Evolutionary conservation across 306 rosid genomes (phyloP).

Genomic region (Hippophae tibetana): DNA sequence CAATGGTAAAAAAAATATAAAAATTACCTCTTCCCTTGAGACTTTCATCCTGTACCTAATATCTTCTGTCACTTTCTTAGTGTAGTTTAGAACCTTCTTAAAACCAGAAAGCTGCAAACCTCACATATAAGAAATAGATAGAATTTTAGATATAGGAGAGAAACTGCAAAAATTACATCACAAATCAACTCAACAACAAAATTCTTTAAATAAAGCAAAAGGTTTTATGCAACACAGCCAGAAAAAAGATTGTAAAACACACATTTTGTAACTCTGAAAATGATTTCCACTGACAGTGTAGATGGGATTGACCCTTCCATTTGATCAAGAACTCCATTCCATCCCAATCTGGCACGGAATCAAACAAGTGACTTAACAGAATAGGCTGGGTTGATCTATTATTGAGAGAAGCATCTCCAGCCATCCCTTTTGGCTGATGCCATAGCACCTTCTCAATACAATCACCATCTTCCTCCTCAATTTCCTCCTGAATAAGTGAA

Average conservation of each 20-base stretch:
- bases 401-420: constrained; percentile 75
- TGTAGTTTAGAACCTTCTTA: constrained; percentile 90
- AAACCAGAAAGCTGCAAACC: constrained; percentile 91
- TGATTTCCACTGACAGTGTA: constrained; percentile 97
- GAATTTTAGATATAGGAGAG: constrained; percentile 17
- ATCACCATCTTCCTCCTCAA: constrained; percentile 93
- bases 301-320: constrained; percentile 99
- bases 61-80: constrained; percentile 81
- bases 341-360: constrained; percentile 76
- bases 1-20: neutral
- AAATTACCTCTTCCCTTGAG: constrained; percentile 88
- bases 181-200: constrained; percentile 2
- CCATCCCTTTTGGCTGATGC: constrained; percentile 92
- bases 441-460: constrained; percentile 92
- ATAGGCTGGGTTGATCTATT: constrained; percentile 70
- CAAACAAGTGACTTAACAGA: constrained; percentile 71
- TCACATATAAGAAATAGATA: constrained; percentile 22
- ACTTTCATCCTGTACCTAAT: constrained; percentile 62
- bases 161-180: constrained; percentile 11
- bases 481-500: constrained; percentile 55
- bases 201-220: constrained; percentile 2
- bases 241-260: constrained; percentile 25
- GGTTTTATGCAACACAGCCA: constrained; percentile 11
- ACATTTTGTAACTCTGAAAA: constrained; percentile 91
- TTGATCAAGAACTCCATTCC: constrained; percentile 80